Percentiles rank a stretch among this genome's conserved stretches.
These are phyloP conservation scores for Mallotus nudiflorus DNA, from an alignment of 345 rosid genomes.

Conservation along the genomic window DNA sequence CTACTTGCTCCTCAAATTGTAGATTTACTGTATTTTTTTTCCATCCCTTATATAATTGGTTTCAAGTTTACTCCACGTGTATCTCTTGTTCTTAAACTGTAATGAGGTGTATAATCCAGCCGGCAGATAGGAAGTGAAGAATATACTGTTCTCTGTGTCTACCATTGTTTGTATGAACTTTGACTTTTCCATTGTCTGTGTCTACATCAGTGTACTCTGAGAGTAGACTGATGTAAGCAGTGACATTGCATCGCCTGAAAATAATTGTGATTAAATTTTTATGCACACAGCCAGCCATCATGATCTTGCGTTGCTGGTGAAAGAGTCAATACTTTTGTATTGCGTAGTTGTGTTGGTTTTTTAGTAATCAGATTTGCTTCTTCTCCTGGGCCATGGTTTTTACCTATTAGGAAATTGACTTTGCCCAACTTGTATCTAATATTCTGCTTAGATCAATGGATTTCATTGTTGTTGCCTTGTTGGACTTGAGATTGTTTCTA, in stretches of 20 bases:
- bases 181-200: too few species aligned
- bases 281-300: not conserved
- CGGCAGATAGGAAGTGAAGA: constrained; percentile 31
- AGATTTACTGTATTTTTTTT: constrained; percentile 22
- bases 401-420: too few species aligned
- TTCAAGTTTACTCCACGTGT: constrained; percentile 25
- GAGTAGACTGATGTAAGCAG: not conserved
- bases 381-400: too few species aligned
- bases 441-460: too few species aligned
- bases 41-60: not conserved
- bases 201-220: too few species aligned
- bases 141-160: constrained; percentile 25
- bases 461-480: too few species aligned
- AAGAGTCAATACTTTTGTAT: not conserved
- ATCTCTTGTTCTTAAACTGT: constrained; percentile 25
- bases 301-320: not conserved
- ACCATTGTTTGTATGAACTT: constrained; percentile 29
- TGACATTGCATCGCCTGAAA: not conserved
- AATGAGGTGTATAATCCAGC: constrained; percentile 38
- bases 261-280: not conserved
- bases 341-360: too few species aligned
- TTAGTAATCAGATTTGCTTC: too few species aligned
- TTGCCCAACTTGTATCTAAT: too few species aligned
- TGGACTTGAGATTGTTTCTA: too few species aligned
- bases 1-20: constrained; percentile 33